Base-by-base conservation (phyloP, 2,329 filamentous ascomycete species). In the Neoarthrinium moseri region DNA sequence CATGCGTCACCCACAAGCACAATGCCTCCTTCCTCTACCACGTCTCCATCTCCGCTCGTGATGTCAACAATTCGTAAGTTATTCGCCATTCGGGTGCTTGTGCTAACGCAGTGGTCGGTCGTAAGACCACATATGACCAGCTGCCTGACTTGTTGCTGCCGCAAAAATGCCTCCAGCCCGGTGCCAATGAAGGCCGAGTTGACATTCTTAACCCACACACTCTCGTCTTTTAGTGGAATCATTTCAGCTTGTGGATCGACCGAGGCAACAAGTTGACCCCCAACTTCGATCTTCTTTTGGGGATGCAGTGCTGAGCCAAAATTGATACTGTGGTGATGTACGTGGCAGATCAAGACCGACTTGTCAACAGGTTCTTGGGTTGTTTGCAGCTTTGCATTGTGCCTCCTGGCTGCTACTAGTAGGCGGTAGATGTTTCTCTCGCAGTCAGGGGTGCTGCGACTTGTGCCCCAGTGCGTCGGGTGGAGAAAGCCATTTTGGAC, bases 61-160 rank as follows among this genome's bases (percentile, higher is more conserved):
- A 34, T 54, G 49, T 70, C 65, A 32, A 69, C 65, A 13, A 76
- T 67, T 5, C 65, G 62, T 33, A 76, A 44, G 49, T 77, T 75
- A 15, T 60, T 67, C 1, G 72, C 72, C 70, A 75, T 73, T 6
- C 73, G 66, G 20, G 67, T 64, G 2, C 69, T 70, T 4, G 73
- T 76, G 46, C 67, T 73, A 12, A 77, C 71, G 43, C 73, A 77
- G 49, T 76, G 73, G 55, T 75, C 73, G 27, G 72, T 74, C 4
- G 69, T 73, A 46, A 76, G 48, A 0, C 72, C 73, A 2, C 58
- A 59, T 22, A 75, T 53, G 15, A 74, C 47, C 1, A 74, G 57
- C 47, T 72, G 69, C 8, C 63, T 47, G 13, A 72, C 58, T 0
- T 52, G 57, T 12, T 59, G 58, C 3, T 51, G 48, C 5, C 63